phyloP scores from a whole-genome alignment of 257 asterid genomes.

The Cruciata laevipes region DNA sequence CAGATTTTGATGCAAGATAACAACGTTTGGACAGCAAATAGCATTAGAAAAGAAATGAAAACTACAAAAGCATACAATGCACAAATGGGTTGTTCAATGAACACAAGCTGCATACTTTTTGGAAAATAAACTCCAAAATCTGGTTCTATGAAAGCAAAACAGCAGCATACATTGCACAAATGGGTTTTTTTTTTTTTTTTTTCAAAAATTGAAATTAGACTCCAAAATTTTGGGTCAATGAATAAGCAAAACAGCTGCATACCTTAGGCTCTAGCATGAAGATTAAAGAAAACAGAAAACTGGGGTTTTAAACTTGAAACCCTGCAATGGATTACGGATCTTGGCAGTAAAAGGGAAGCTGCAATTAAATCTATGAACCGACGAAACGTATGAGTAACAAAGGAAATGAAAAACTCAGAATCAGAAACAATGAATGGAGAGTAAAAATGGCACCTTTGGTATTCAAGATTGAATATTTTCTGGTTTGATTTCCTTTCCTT shows the following conservation, averaged over 20 bases:
- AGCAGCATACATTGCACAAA: neutral
- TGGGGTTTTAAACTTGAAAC: neutral
- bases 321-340: neutral
- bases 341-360: neutral
- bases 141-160: neutral
- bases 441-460: slow-evolving; percentile 1
- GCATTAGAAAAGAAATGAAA: neutral
- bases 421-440: too few species aligned
- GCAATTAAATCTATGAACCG: neutral
- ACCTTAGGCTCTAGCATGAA: neutral
- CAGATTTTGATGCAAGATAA: neutral
- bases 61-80: neutral
- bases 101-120: too few species aligned
- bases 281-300: neutral
- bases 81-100: neutral
- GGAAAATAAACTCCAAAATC: neutral
- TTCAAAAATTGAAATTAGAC: too few species aligned
- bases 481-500: neutral
- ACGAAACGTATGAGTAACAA: neutral
- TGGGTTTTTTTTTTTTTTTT: neutral
- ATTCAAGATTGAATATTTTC: neutral
- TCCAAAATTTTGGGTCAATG: neutral
- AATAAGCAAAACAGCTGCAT: neutral
- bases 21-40: neutral
- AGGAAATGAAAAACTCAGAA: neutral